Base-by-base conservation (phyloP, 805 yeast genomes). In the Kluyveromyces wickerhamii region DNA sequence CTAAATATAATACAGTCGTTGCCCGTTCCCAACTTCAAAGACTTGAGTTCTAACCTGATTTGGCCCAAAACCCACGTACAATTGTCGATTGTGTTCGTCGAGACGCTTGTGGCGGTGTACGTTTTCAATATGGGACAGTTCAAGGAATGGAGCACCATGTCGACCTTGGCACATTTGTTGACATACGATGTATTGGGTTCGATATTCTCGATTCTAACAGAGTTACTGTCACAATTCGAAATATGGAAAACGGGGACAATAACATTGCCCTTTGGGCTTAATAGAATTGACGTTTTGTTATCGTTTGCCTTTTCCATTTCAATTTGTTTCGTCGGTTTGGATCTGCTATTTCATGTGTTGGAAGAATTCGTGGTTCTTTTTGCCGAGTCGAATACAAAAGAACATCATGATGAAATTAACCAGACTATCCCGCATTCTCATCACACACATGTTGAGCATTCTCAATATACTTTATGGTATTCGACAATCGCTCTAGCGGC, bases 211-310 rank as follows among this genome's bases (percentile, higher is more conserved):
- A 80, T 82, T 0, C 57, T 71, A 12, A 95, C 86, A 5, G 86
- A 80, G 39, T 69, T 86, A 9, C 71, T 89, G 72, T 71, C 85
- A n/a, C 92, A 88, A 52, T 89, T 89, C 58, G 94, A 85, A 43
- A 94, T 82, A 5, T 92, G 97, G 96, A 77, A 73, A 43, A 74
- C 72, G 37, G 73, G 88, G 5, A 82, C 95, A 1, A 65, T 92
- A 21, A 77, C 78, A 10, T 82, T 77, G 44, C 98, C 98, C 1
- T 89, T 89, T 65, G 98, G 97, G 0, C 63, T 89, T 17, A 94
- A 94, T n/a, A 67, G 98, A 39, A 68, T 84, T 11, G 96, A 89
- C 51, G 94, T 89, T 0, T 61, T 89, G 12, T 77, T 82, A 29
- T 94, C 94, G 2, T 88, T 88, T 63, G 95, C 94, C 0, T 64